Evolutionary conservation across 2,329 filamentous ascomycete species (phyloP).

Genomic region (Colletotrichum sp.): DNA sequence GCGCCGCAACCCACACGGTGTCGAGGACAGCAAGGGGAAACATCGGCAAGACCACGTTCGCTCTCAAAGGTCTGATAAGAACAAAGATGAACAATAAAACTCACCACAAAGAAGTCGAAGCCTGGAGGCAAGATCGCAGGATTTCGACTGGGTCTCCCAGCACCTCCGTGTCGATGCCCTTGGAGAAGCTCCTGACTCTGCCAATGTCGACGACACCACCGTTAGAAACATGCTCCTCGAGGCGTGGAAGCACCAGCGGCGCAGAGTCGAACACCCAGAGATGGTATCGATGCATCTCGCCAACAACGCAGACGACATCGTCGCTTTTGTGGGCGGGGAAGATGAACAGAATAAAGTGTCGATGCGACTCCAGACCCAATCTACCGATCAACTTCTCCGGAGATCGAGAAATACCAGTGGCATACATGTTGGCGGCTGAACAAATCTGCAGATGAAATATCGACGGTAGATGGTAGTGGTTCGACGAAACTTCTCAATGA

Average conservation of each 20-base stretch:
- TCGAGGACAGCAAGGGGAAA: not conserved
- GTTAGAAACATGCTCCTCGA: not conserved
- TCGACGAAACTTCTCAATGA: not conserved
- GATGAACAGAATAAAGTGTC: slow-evolving; percentile 1
- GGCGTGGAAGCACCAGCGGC: not conserved
- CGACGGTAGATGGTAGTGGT: not conserved
- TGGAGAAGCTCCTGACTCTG: not conserved
- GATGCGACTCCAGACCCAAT: not conserved
- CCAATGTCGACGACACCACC: not conserved
- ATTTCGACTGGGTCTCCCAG: not conserved
- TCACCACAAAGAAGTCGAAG: not conserved
- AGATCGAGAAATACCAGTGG: slow-evolving; percentile 1
- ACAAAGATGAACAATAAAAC: not conserved
- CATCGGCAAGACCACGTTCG: not conserved
- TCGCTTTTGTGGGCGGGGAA: not conserved
- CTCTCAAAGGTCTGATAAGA: not conserved
- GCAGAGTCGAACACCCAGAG: slow-evolving; percentile 9
- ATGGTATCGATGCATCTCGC: not conserved
- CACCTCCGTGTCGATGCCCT: not conserved
- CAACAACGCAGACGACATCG: not conserved
- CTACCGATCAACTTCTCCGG: not conserved
- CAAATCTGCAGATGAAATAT: not conserved
- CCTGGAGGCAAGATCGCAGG: not conserved
- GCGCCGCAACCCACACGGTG: not conserved
- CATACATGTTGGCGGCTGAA: not conserved